Conservation (phyloP, 208 protist genomes). For the Blechomonas ayalai region DNA sequence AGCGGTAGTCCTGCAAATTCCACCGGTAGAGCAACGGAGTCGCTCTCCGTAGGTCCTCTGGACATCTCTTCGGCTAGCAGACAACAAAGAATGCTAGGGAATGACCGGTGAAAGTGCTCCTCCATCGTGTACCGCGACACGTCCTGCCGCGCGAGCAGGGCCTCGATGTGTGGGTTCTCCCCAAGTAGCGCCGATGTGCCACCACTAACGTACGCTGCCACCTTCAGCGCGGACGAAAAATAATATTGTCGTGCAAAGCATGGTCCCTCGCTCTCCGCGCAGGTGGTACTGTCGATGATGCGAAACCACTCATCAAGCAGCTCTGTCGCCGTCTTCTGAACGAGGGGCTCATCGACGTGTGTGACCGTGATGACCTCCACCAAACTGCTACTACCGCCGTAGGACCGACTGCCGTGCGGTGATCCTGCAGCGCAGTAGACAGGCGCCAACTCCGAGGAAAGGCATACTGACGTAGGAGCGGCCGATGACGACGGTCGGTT, state of each 20-base stretch:
- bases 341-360: slow-evolving; percentile 33
- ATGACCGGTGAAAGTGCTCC: slow-evolving; percentile 18
- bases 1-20: slow-evolving; percentile 1
- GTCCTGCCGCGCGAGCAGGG: slow-evolving; percentile 29
- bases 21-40: background rate
- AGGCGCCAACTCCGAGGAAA: too few relatives aligned
- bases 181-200: slow-evolving; percentile 39
- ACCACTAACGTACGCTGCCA: slow-evolving; percentile 42
- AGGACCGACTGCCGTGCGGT: slow-evolving; percentile 2
- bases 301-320: slow-evolving; percentile 41
- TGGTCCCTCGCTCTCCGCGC: slow-evolving; percentile 2
- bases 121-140: slow-evolving; percentile 6
- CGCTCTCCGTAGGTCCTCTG: background rate
- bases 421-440: background rate
- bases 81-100: slow-evolving; percentile 60
- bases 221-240: slow-evolving; percentile 51
- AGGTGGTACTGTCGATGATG: background rate
- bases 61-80: slow-evolving; percentile 44
- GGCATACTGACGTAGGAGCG: too few relatives aligned
- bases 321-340: slow-evolving; percentile 34
- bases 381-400: slow-evolving; percentile 7
- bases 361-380: slow-evolving; percentile 17
- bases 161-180: slow-evolving; percentile 38
- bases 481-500: too few relatives aligned
- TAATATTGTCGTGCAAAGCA: slow-evolving; percentile 33